Percentiles rank a stretch among this genome's conserved stretches.
phyloP scores from a whole-genome alignment of 2,329 filamentous ascomycete genomes.

The Ceratocystis cacaofunesta region DNA sequence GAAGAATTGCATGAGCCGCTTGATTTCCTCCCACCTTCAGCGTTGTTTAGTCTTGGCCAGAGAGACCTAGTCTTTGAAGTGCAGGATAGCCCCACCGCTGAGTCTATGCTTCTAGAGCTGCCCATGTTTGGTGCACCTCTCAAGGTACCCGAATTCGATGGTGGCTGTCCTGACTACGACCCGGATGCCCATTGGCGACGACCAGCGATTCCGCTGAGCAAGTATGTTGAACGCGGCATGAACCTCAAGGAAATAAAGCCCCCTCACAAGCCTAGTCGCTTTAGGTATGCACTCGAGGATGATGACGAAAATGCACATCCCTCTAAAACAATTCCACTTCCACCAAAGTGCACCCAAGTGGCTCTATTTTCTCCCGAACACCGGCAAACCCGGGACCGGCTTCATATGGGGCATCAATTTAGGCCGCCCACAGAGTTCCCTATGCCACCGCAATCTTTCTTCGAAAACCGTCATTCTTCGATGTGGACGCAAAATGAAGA shows the following conservation, averaged over 20 bases:
- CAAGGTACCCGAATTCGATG: slow-evolving; percentile 41
- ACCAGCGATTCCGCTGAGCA: slow-evolving; percentile 70
- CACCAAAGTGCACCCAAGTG: slow-evolving; percentile 58
- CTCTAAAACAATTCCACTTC: slow-evolving; percentile 31
- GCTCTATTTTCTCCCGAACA: slow-evolving; percentile 83
- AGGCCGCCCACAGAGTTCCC: slow-evolving; percentile 77
- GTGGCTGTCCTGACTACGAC: slow-evolving; percentile 42
- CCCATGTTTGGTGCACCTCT: slow-evolving; percentile 61
- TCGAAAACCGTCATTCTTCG: slow-evolving; percentile 71
- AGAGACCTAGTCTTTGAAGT: slow-evolving; percentile 72
- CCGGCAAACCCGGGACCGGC: slow-evolving; percentile 73
- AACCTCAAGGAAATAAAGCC: slow-evolving; percentile 50
- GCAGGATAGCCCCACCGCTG: slow-evolving; percentile 56
- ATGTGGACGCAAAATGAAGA: slow-evolving; percentile 88
- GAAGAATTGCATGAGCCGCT: slow-evolving; percentile 26
- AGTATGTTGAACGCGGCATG: slow-evolving; percentile 71
- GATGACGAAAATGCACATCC: slow-evolving; percentile 35
- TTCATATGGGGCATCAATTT: slow-evolving; percentile 86
- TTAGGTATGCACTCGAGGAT: slow-evolving; percentile 61
- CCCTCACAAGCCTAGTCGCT: slow-evolving; percentile 66
- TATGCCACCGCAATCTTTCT: slow-evolving; percentile 85
- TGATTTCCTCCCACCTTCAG: slow-evolving; percentile 50
- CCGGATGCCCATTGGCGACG: slow-evolving; percentile 60
- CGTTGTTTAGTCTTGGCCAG: slow-evolving; percentile 67
- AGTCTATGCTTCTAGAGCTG: slow-evolving; percentile 64